Conservation (phyloP, 768 basidiomycete genomes). For the Termitomyces eurrhizus region DNA sequence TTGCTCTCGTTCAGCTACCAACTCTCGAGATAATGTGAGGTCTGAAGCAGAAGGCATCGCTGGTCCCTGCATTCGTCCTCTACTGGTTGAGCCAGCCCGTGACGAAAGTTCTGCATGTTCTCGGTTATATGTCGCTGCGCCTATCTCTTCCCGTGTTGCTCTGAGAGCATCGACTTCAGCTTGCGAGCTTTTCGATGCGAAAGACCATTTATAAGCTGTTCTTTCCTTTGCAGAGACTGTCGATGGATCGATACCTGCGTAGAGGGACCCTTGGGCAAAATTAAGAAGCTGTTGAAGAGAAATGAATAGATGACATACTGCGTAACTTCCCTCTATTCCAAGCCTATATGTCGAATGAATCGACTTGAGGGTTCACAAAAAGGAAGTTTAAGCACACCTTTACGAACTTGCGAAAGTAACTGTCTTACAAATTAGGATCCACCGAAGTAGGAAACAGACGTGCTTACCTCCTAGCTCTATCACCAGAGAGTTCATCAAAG, state of each 20-base stretch:
- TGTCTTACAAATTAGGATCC: slow-evolving; percentile 33
- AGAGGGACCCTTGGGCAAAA: slow-evolving; percentile 41
- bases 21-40: slow-evolving; percentile 65
- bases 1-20: slow-evolving; percentile 44
- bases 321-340: slow-evolving; percentile 82
- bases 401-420: slow-evolving; percentile 92
- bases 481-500: slow-evolving; percentile 81
- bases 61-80: slow-evolving; percentile 57
- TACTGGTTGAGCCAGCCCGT: slow-evolving; percentile 20
- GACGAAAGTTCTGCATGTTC: slow-evolving; percentile 14
- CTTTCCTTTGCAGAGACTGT: slow-evolving; percentile 57
- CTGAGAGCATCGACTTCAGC: slow-evolving; percentile 58
- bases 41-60: slow-evolving; percentile 68
- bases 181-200: slow-evolving; percentile 62
- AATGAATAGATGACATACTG: slow-evolving; percentile 35
- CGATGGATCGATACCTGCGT: slow-evolving; percentile 57
- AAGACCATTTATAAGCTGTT: slow-evolving; percentile 87
- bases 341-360: slow-evolving; percentile 34
- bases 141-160: slow-evolving; percentile 56
- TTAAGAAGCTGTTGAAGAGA: background rate
- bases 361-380: background rate
- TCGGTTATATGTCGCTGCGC: slow-evolving; percentile 40
- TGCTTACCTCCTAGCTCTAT: slow-evolving; percentile 70
- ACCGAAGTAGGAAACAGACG: slow-evolving; percentile 13
- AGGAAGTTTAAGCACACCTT: slow-evolving; percentile 43